Evolutionary conservation across 352 stramenopile species (phyloP), one percentile per base, ranked within the genome.

Genomic region (Pythium utonaiense): DNA sequence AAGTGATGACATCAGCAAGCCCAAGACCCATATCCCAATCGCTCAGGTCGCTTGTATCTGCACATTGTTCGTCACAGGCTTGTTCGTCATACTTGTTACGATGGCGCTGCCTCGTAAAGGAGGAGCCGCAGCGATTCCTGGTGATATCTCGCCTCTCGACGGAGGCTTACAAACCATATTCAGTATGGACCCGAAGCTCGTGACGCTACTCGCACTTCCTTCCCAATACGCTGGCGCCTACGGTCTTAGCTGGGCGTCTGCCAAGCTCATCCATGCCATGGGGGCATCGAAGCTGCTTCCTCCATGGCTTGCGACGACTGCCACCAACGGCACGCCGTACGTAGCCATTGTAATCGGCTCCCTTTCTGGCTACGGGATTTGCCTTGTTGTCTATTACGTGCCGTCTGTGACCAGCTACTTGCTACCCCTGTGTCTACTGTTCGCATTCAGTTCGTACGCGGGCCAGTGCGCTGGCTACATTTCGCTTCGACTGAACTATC

Each of bases 401-500:
- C 34, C 42, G 13, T 21, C 52, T 8, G 5, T 42, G 6, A 33
- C 42, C 10, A n/a, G 7, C 7, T 52, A 66, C 40, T 8, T 73
- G 12, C 58, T 73, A 25, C 58, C 52, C 16, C 40, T 62, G 14
- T 70, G 56, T 24, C 19, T 70, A 3, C 22, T 70, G 10, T 61
- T 58, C n/a, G 66, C 48, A 8, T 70, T 65, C 36, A 44, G 33
- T 2, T 55, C 61, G 17, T 73, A 70, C 62, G 19, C 48, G 6
- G 64, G 59, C 16, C 66, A 70, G 55, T 69, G 60, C 31, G 41
- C 54, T 6, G 59, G 59, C 27, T 71, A 68, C 55, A 53, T 71
- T 45, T 60, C 34, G 9, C 45, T 68, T 25, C 63, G 64, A 14
- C 6, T 42, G 36, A 54, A 66, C 10, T 70, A 55, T 27, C 25